Percentiles rank a stretch among this genome's conserved stretches.
Conservation (phyloP, 169 alveolate genomes). For the Plasmodium gaboni region DNA sequence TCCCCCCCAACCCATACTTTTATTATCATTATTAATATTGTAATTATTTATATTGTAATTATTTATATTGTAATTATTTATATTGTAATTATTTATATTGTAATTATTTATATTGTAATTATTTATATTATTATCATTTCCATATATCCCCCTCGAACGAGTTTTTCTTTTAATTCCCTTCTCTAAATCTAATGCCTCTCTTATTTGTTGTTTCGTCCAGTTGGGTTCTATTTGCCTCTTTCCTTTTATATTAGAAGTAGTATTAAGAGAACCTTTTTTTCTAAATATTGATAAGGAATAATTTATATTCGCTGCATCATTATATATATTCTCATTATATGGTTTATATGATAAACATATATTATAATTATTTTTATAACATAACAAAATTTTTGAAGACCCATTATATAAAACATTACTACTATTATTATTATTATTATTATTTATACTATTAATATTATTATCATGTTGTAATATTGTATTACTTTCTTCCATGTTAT, state of each 20-base stretch:
- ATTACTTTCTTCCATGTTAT: not conserved
- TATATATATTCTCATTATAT: constrained; percentile 9
- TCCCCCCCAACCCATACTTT: too few relatives aligned
- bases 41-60: too few relatives aligned
- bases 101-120: too few relatives aligned
- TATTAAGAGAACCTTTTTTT: constrained; percentile 14
- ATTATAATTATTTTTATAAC: constrained; percentile 48
- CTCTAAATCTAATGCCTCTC: not conserved
- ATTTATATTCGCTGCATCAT: constrained; percentile 19
- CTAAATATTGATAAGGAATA: constrained; percentile 29
- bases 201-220: not conserved
- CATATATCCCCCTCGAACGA: too few relatives aligned
- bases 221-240: not conserved
- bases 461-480: not conserved
- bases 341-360: constrained; percentile 53
- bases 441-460: not conserved
- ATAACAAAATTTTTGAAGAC: constrained; percentile 24
- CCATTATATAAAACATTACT: constrained; percentile 6
- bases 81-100: too few relatives aligned
- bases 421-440: not conserved
- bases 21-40: too few relatives aligned
- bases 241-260: constrained; percentile 10
- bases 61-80: too few relatives aligned
- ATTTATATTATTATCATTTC: too few relatives aligned
- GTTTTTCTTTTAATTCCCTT: constrained; percentile 8